Conservation (phyloP, 1,284 basidiomycete species). For the Veloporphyrellus conicus region DNA sequence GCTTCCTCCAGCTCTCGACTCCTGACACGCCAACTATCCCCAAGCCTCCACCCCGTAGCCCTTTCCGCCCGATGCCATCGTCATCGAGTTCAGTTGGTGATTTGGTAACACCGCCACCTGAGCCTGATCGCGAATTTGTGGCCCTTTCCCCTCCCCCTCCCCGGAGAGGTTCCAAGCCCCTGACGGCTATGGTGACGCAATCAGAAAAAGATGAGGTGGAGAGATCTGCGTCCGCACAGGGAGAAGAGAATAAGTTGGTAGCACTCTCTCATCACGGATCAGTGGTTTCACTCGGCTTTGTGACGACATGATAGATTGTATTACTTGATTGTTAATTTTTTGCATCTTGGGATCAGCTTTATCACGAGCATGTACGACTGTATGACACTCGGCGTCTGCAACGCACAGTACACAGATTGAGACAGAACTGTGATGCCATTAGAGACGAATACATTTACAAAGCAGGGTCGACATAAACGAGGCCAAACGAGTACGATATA, state of each 20-base stretch:
- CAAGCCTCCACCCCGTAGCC: slow-evolving; percentile 25
- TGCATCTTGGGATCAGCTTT: slow-evolving; percentile 7
- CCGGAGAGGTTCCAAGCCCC: slow-evolving; percentile 25
- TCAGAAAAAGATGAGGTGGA: slow-evolving; percentile 17
- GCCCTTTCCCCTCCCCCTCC: slow-evolving; percentile 29
- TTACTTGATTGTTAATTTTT: slow-evolving; percentile 13
- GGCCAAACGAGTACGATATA: slow-evolving; percentile 16
- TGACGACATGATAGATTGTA: slow-evolving; percentile 20
- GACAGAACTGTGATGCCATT: neutral
- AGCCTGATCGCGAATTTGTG: slow-evolving; percentile 23
- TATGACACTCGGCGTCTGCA: too few relatives aligned
- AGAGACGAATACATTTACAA: slow-evolving; percentile 21
- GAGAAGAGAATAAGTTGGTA: slow-evolving; percentile 13
- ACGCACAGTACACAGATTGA: too few relatives aligned
- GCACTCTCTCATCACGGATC: slow-evolving; percentile 20
- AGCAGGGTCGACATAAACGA: slow-evolving; percentile 1
- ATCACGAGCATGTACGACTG: neutral
- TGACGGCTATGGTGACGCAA: slow-evolving; percentile 3
- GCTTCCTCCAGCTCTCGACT: slow-evolving; percentile 51
- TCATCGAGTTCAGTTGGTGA: neutral
- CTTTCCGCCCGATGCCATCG: slow-evolving; percentile 6
- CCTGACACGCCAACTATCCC: slow-evolving; percentile 38
- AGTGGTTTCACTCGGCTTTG: slow-evolving; percentile 32
- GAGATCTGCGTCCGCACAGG: slow-evolving; percentile 6
- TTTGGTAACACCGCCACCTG: slow-evolving; percentile 5